Evolutionary conservation across 2,329 filamentous ascomycete genomes (phyloP), one percentile per base, ranked within the genome.

Genomic region (Fusarium newnesense): DNA sequence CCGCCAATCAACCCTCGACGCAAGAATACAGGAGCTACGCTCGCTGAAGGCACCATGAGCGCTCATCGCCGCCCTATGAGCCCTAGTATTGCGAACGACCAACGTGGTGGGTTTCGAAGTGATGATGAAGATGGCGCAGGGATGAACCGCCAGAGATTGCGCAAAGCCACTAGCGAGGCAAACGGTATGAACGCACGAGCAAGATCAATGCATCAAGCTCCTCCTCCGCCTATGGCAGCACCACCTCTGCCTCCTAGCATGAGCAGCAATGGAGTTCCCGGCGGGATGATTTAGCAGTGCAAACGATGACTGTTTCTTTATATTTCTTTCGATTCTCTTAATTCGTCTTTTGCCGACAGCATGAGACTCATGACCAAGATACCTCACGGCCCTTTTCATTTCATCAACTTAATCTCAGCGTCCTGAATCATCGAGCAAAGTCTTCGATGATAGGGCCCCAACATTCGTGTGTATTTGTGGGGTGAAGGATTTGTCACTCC

Each of bases 1-100:
- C 89, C 89, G 5, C 88, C 88, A 4, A 88, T 91, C 77, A 90
- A 90, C 76, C 89, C 89, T 34, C 84, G 87, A 54, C 85, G 89
- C 15, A 85, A 87, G 60, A 85, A 84, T 13, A 80, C 84, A 15
- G 79, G 83, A 5, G 76, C 47, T 3, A 77, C 70, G 16, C 32
- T 84, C n/a, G 82, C 81, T 16, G 80, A 81, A 36, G 64, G 69
- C 16, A 52, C 69, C n/a, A 70, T 69, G 65, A 64, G 42, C 37
- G 44, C 64, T 12, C 72, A 73, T 13, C 75, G 72, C 42, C 59
- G 67, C 30, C 74, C 70, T 47, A 79, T 64, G 73, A 79, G 76
- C 49, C 64, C 69, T 16, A 59, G 39, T 11, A 59, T 50, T n/a
- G 59, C 58, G 7, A 73, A 77, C 21, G 74, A 77, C 15, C 76